Percentiles rank a stretch among this genome's conserved stretches.
Conservation (phyloP, 495 filamentous ascomycete species). For the Cudoniella acicularis region DNA sequence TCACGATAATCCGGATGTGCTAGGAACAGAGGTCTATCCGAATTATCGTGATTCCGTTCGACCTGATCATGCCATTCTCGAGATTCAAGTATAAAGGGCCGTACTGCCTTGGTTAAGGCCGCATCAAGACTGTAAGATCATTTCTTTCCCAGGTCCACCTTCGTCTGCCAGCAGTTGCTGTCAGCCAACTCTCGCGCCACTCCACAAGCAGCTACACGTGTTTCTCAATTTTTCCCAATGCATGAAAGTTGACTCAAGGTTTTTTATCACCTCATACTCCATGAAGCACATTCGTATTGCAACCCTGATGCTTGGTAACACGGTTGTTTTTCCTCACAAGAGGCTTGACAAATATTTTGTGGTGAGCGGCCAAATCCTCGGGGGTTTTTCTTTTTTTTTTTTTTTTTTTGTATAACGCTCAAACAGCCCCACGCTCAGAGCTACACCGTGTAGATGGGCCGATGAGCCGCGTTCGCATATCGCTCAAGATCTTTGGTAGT, state of each 20-base stretch:
- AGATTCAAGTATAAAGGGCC: too few species aligned
- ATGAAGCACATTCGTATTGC: not conserved
- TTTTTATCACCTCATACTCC: slow-evolving; percentile 11
- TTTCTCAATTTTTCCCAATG: slow-evolving; percentile 10
- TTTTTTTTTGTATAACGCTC: slow-evolving; percentile 21
- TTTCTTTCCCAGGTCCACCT: not conserved
- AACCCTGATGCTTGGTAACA: not conserved
- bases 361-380: slow-evolving; percentile 21
- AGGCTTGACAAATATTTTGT: slow-evolving; percentile 18
- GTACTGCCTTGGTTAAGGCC: too few species aligned
- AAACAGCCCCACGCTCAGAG: slow-evolving; percentile 17
- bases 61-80: not conserved
- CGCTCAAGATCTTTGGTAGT: slow-evolving; percentile 1
- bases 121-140: too few species aligned
- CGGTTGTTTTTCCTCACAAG: not conserved
- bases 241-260: slow-evolving; percentile 3
- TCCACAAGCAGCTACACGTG: slow-evolving; percentile 15
- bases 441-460: not conserved
- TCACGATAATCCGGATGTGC: slow-evolving; percentile 20
- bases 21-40: not conserved
- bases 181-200: slow-evolving; percentile 11
- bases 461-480: not conserved
- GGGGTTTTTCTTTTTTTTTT: slow-evolving; percentile 21
- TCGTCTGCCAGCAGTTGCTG: not conserved
- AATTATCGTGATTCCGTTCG: slow-evolving; percentile 6